phyloP scores from a whole-genome alignment of 2,329 filamentous ascomycete species.

The Lasiodiplodia sp. region DNA sequence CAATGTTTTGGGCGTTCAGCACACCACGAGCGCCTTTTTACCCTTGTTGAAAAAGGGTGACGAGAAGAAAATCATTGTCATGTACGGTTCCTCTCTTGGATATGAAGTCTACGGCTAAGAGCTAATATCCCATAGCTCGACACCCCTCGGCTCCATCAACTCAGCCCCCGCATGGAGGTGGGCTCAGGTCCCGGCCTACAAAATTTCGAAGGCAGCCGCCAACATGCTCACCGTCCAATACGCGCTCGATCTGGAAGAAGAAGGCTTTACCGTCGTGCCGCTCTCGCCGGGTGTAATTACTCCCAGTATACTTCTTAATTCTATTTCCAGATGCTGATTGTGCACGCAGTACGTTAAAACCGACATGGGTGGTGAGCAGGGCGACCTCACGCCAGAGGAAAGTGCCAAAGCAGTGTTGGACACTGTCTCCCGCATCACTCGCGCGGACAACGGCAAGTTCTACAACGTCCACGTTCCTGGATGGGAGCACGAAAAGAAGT shows the following conservation, averaged over 20 bases:
- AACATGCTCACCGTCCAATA: slow-evolving; percentile 58
- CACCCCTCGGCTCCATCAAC: slow-evolving; percentile 53
- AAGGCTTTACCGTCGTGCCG: slow-evolving; percentile 54
- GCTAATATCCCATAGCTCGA: slow-evolving; percentile 41
- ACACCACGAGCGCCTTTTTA: slow-evolving; percentile 51
- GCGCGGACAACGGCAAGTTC: slow-evolving; percentile 58
- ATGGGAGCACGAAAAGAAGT: neutral
- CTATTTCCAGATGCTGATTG: neutral
- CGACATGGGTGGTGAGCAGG: slow-evolving; percentile 50
- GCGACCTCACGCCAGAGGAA: slow-evolving; percentile 51
- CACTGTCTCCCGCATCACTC: slow-evolving; percentile 54
- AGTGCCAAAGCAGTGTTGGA: slow-evolving; percentile 49
- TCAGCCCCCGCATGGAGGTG: slow-evolving; percentile 35
- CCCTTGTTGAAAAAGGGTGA: slow-evolving; percentile 48
- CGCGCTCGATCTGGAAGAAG: slow-evolving; percentile 43
- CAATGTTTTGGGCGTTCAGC: slow-evolving; percentile 51
- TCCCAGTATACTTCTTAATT: too few relatives aligned
- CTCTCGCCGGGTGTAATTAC: slow-evolving; percentile 55
- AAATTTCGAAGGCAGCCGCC: slow-evolving; percentile 57
- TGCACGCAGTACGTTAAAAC: slow-evolving; percentile 54
- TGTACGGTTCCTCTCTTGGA: slow-evolving; percentile 41
- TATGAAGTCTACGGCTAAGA: neutral
- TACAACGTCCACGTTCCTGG: slow-evolving; percentile 49
- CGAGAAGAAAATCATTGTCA: slow-evolving; percentile 54
- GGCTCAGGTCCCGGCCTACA: slow-evolving; percentile 47